Evolutionary conservation across 179 eudicot genomes (phyloP), one percentile per base, ranked within the genome.

Genomic region (Amaranthus tricolor): DNA sequence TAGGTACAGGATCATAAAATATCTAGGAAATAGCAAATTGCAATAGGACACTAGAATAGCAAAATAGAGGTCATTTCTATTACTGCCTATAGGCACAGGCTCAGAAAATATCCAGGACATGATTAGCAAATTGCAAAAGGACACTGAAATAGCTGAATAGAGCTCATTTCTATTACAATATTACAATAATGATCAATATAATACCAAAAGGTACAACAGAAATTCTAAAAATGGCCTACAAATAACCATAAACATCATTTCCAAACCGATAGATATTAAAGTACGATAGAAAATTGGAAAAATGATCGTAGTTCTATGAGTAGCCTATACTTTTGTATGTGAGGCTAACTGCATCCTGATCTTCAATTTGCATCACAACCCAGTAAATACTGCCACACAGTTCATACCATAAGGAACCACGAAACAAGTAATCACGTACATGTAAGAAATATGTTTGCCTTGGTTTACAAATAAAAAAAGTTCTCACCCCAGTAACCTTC

Each of bases 61-160:
- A 6, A 48, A 65, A 47, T 14, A 17, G 40, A 31, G 50, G 24
- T 15, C 16, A 19, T 55, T 54, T 7, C 13, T 31, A 14, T 16
- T 68, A 9, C 19, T 5, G 5, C 20, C 51, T 2, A 1, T 9
- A 57, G 16, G 10, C 15, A 54, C 7, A 40, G 40, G 40, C 40
- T 31, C 40, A 31, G 40, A 31, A 31, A 2, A 31, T 31, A 31
- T 31, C 40, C 40, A 31, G 3, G 40, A 31, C 2, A 31, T 48
- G 9, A 70, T 68, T 20, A 60, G 43, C 74, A 68, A 53, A 61
- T 51, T 43, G 72, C 17, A n/a, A 67, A 70, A 60, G 20, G 14
- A 8, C 65, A 63, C 62, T 54, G 14, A 50, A 45, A 56, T 57
- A 76, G 54, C 55, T 15, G 19, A 69, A 54, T 53, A 20, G 40